Conservation (phyloP, 768 basidiomycete genomes). For the Cubamyces lactineus region DNA sequence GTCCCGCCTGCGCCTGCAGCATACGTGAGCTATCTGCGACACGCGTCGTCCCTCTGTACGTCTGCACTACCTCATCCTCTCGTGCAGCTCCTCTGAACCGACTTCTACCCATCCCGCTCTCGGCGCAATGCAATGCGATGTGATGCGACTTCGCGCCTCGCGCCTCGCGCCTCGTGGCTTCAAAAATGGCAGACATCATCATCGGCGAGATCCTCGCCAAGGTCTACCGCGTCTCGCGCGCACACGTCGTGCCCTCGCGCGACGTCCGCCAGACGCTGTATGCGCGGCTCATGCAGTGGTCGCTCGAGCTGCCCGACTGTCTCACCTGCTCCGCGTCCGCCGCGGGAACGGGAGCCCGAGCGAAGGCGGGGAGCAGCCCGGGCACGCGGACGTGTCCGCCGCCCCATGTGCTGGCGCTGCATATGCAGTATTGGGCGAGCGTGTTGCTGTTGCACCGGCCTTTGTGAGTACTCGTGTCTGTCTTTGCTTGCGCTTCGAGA, state of each 20-base stretch:
- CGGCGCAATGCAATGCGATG: no score
- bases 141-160: no score
- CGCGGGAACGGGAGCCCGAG: no score
- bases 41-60: constrained; percentile 61
- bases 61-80: constrained; percentile 5
- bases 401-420: constrained; percentile 68
- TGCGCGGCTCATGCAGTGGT: constrained; percentile 74
- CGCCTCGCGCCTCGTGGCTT: no score
- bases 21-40: constrained; percentile 57
- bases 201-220: constrained; percentile 65
- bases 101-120: background rate
- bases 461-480: constrained; percentile 57
- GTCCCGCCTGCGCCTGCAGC: constrained; percentile 46
- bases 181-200: constrained; percentile 68
- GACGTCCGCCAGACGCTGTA: constrained; percentile 53
- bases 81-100: background rate
- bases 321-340: constrained; percentile 53
- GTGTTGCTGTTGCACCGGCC: constrained; percentile 76
- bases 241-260: constrained; percentile 47
- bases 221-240: constrained; percentile 70
- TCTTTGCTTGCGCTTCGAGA: no score
- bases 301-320: constrained; percentile 63
- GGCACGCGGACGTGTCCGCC: constrained; percentile 59
- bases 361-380: no score
- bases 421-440: constrained; percentile 77